Base-by-base conservation (phyloP, 2,329 filamentous ascomycete genomes). In the Fusarium graminum region DNA sequence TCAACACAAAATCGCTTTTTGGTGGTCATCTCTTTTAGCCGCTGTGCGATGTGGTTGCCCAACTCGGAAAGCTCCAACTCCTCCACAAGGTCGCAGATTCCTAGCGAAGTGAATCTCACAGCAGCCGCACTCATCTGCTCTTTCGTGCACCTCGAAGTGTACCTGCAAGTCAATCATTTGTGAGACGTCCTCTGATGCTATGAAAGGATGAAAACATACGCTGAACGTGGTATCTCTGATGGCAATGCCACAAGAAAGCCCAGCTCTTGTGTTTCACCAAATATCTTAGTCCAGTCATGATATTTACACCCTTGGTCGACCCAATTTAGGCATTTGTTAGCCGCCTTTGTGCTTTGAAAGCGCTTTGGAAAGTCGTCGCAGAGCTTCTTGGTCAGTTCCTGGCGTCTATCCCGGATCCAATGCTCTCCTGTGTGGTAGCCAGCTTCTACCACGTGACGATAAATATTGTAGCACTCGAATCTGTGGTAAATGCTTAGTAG, bases 261-360 rank as follows among this genome's bases (percentile, higher is more conserved):
- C 6, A 57, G 39, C 11, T 52, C 54, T 32, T 46, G 45, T 19
- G n/a, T 19, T 29, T 57, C 25, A 30, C 30, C 40, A 22, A 57
- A 57, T 34, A 41, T 19, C 22, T 41, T 57, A 4, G 54, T 52
- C 54, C 54, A 57, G 19, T 57, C 54, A 39, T 57, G 36, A 16
- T 46, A 57, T 57, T 17, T 57, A 52, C 45, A 57, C 11, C 54
- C 54, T 14, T 57, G 54, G 16, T 52, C 54, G 16, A 57, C 54
- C 54, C 54, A 57, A 14, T 57, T 57, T 7, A 57, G 46, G 17
- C 40, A 57, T 19, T 57, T 57, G 45, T 57, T 57, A 12, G 54
- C 46, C 12, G 54, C 46, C 29, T 57, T 57, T 6, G 19, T 0
- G 17, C 22, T 28, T 12, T 52, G 46, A 14, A 57, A 57, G 3